Evolutionary conservation across 352 stramenopile species (phyloP).

Genomic region (Hyaloperonospora arabidopsidis): DNA sequence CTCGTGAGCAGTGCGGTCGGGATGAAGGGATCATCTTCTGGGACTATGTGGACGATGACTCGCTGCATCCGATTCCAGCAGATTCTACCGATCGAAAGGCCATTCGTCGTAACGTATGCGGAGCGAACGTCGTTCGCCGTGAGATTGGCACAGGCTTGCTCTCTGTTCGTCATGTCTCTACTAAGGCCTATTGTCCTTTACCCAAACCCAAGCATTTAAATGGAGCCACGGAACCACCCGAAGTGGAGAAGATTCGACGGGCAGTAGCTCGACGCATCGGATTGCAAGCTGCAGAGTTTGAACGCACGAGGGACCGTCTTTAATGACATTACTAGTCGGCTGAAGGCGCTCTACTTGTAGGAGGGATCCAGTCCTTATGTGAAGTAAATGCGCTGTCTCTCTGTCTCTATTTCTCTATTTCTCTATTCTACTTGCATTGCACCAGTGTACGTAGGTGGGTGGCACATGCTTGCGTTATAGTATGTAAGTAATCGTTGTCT

Average conservation of each 20-base stretch:
- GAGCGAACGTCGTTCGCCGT: constrained; percentile 33
- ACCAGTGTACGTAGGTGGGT: no score
- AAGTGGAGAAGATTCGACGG: constrained; percentile 26
- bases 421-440: no score
- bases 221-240: neutral
- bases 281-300: constrained; percentile 44
- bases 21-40: constrained; percentile 44
- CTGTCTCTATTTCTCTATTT: no score
- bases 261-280: constrained; percentile 38
- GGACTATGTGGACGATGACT: constrained; percentile 67
- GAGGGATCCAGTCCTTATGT: no score
- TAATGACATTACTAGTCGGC: constrained; percentile 25
- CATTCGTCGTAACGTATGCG: constrained; percentile 49
- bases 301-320: constrained; percentile 48
- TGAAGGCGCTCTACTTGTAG: no score
- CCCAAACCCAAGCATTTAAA: neutral
- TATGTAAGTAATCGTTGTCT: no score
- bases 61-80: constrained; percentile 30
- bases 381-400: no score
- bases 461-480: no score
- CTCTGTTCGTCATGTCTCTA: constrained; percentile 49
- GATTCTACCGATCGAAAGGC: constrained; percentile 10
- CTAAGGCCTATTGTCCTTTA: constrained; percentile 53
- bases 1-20: constrained; percentile 27
- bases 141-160: constrained; percentile 36